phyloP scores from a whole-genome alignment of 352 stramenopile genomes.

The Pythium chondricola region DNA sequence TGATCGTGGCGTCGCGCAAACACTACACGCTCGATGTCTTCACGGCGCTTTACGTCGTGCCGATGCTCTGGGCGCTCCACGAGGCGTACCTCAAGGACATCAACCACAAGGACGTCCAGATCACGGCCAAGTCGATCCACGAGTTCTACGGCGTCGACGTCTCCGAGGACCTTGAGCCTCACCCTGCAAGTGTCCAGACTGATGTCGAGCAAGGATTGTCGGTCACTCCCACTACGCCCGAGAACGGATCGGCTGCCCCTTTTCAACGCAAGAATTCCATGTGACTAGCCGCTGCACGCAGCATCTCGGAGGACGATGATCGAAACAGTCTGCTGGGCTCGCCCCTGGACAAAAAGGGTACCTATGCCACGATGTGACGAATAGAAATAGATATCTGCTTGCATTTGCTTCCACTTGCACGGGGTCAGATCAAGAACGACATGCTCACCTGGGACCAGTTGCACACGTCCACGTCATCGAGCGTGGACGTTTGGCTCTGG shows the following conservation, averaged over 20 bases:
- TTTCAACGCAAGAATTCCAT: conserved; percentile 20
- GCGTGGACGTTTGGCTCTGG: not conserved
- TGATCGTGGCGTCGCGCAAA: conserved; percentile 86
- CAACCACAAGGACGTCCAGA: conserved; percentile 66
- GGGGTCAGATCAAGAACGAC: too few relatives aligned
- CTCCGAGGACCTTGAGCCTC: conserved; percentile 15
- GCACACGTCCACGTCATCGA: not conserved
- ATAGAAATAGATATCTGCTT: not conserved
- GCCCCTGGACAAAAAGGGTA: conserved; percentile 1
- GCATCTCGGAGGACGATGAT: conserved; percentile 15
- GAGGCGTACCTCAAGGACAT: conserved; percentile 80
- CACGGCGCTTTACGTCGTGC: conserved; percentile 84
- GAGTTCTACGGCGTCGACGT: conserved; percentile 58
- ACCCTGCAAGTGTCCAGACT: not conserved
- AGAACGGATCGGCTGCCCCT: conserved; percentile 5
- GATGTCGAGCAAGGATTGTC: conserved; percentile 3
- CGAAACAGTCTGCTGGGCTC: conserved; percentile 18
- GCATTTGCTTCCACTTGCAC: not conserved
- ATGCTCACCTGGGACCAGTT: not conserved
- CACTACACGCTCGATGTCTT: conserved; percentile 90
- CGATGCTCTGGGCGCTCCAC: conserved; percentile 76
- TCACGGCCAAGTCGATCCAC: conserved; percentile 57
- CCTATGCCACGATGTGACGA: not conserved
- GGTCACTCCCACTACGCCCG: conserved; percentile 2
- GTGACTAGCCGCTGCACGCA: conserved; percentile 13